Evolutionary conservation across 2,329 filamentous ascomycete genomes (phyloP).

Genomic region (Colletotrichum sp.): DNA sequence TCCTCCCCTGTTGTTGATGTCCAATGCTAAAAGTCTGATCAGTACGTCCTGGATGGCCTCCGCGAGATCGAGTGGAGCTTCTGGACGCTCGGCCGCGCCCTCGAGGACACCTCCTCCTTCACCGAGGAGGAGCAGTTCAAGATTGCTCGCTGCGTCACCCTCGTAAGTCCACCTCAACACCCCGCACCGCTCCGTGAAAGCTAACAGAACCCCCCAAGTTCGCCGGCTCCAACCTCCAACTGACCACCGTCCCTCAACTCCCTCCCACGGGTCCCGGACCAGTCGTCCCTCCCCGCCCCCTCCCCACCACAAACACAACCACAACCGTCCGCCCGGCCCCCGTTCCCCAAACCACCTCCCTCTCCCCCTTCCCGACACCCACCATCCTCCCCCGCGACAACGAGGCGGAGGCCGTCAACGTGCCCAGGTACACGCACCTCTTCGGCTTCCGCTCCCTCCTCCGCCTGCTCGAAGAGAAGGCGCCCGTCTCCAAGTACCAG

Average conservation of each 20-base stretch:
- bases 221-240: not conserved
- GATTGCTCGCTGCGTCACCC: slow-evolving; percentile 4
- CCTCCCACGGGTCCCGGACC: not conserved
- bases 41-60: slow-evolving; percentile 18
- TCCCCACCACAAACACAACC: accelerated
- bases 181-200: too few relatives aligned
- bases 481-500: not conserved
- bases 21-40: not conserved
- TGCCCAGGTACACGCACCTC: not conserved
- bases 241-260: not conserved
- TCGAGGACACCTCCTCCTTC: not conserved
- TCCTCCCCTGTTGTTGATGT: not conserved
- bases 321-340: not conserved
- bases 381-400: not conserved
- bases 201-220: not conserved
- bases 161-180: not conserved
- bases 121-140: slow-evolving; percentile 3
- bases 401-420: not conserved
- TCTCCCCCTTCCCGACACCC: not conserved
- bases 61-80: slow-evolving; percentile 13
- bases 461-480: not conserved
- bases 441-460: slow-evolving; percentile 9
- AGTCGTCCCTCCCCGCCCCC: not conserved
- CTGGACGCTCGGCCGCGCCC: not conserved
- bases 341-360: not conserved